Evolutionary conservation across 2,329 filamentous ascomycete species (phyloP), one percentile per base, ranked within the genome.

Genomic region (Pestalotiopsis sp.): DNA sequence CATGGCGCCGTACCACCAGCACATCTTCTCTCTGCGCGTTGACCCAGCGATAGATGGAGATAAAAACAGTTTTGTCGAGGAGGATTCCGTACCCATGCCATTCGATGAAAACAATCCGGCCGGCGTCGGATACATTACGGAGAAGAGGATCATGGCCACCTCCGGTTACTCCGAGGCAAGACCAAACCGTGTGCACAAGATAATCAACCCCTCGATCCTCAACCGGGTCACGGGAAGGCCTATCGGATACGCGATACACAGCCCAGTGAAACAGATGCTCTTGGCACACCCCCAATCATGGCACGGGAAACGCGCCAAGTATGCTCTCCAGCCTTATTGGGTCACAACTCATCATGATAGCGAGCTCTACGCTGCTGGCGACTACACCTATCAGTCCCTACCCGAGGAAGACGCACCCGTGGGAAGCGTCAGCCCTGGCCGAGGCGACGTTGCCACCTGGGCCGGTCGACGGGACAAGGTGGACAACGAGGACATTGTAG

Each of bases 1-100:
- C 0, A 77, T 92, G 4, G 90, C 90, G 0, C 88, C 89, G 25
- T 90, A 91, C 75, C 90, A 92, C 69, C 90, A 92, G 74, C 90
- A 92, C 76, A 82, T 92, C 52, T 92, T 92, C 75, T 85, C 82
- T n/a, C 76, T 89, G 38, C 84, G 90, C 0, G 86, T 92, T n/a
- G 90, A 92, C 72, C 88, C 88, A 2, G 84, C 83, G 52, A 83
- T 90, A 70, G 87, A 90, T 75, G 69, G 61, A 1, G 69, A 39
- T 39, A 75, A 75, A 14, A 77, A 76, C 1, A 68, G 71, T 11
- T 71, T 79, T 41, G 72, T 77, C 17, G 41, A 78, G 11, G 77
- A 79, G 62, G 77, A 79, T 0, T 31, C 17, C 13, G 4, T 27
- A 3, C 64, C 64, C 49, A 20, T 66, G 52, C 45, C 41, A 23